Conservation (phyloP, 2,329 filamentous ascomycete species). For the Podosphaera aphanis region DNA sequence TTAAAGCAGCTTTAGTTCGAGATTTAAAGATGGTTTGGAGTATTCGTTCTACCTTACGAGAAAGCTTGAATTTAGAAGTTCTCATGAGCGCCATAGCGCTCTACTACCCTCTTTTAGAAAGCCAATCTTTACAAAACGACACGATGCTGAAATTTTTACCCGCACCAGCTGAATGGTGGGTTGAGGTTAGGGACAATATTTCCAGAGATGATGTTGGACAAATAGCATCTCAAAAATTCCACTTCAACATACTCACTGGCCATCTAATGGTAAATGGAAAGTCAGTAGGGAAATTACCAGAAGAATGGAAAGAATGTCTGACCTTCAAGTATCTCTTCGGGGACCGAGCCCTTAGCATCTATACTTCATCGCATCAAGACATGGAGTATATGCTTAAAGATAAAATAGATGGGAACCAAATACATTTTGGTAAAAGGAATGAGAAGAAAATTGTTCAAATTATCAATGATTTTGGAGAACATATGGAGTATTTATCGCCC, state of each 20-base stretch:
- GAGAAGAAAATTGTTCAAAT: constrained; percentile 21
- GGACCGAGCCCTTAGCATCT: constrained; percentile 4
- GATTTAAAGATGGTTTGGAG: constrained; percentile 21
- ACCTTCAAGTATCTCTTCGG: neutral
- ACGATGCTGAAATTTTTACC: neutral
- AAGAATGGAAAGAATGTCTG: neutral
- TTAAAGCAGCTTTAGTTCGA: constrained; percentile 20
- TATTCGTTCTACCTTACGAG: neutral
- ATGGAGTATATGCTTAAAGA: constrained; percentile 28
- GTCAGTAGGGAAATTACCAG: constrained; percentile 1
- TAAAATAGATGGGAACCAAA: constrained; percentile 18
- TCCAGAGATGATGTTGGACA: neutral
- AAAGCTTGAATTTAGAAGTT: neutral
- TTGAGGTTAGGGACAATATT: neutral
- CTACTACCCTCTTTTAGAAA: neutral
- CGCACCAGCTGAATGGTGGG: neutral
- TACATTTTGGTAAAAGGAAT: constrained; percentile 29
- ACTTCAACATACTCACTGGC: neutral
- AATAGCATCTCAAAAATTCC: neutral
- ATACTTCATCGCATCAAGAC: constrained; percentile 25
- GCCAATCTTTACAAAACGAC: neutral
- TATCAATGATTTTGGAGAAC: neutral
- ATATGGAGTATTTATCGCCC: constrained; percentile 17
- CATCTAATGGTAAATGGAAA: neutral
- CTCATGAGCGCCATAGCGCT: neutral